Evolutionary conservation across 805 yeast species (phyloP).

Genomic region (Maudiozyma bulderi): DNA sequence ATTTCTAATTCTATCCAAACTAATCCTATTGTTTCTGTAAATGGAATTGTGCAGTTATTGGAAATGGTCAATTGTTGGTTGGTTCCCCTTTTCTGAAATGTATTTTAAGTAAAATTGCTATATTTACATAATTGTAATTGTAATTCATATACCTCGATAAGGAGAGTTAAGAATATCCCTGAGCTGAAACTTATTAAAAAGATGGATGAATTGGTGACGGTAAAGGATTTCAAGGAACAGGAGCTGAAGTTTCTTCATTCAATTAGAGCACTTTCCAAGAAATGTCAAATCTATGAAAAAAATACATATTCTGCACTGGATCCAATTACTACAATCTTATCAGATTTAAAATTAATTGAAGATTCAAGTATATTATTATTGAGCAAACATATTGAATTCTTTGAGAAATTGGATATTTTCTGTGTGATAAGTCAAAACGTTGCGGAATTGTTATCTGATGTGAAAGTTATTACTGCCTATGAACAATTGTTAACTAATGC

Average conservation of each 20-base stretch:
- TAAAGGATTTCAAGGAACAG: slow-evolving; percentile 1
- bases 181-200: not conserved
- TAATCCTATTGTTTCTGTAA: too few species aligned
- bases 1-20: too few species aligned
- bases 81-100: too few species aligned
- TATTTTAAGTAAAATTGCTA: too few species aligned
- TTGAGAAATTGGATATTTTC: not conserved
- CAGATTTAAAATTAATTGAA: not conserved
- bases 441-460: not conserved
- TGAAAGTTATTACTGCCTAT: not conserved
- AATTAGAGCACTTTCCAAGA: slow-evolving; percentile 1
- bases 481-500: not conserved
- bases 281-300: not conserved
- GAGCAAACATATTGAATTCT: slow-evolving; percentile 1
- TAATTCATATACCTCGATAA: too few species aligned
- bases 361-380: not conserved
- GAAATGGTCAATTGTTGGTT: too few species aligned
- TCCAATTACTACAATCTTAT: not conserved
- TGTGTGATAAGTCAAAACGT: not conserved
- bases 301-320: not conserved
- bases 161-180: not conserved
- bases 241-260: slow-evolving; percentile 2
- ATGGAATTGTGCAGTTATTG: too few species aligned
- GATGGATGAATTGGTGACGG: not conserved
- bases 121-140: too few species aligned